phyloP scores from a whole-genome alignment of 805 yeast genomes.

The Naumovozyma castellii region DNA sequence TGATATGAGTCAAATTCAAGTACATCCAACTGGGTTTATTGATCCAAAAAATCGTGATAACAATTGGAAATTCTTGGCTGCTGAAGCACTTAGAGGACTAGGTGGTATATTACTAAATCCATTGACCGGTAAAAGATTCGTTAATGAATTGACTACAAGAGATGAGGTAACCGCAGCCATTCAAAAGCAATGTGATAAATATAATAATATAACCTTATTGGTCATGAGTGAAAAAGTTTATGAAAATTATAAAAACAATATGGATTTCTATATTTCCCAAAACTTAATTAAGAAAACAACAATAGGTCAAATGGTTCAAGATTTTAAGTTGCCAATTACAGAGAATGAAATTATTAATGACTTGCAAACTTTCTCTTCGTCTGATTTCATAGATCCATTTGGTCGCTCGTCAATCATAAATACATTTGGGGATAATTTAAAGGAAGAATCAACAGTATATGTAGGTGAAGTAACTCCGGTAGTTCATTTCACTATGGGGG shows the following conservation, averaged over 20 bases:
- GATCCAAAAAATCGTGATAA: slow-evolving; percentile 33
- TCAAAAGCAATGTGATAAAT: slow-evolving; percentile 22
- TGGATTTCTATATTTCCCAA: slow-evolving; percentile 41
- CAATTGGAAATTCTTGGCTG: slow-evolving; percentile 50
- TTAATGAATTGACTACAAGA: slow-evolving; percentile 45
- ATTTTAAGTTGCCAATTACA: slow-evolving; percentile 13
- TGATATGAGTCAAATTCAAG: slow-evolving; percentile 53
- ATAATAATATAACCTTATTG: slow-evolving; percentile 28
- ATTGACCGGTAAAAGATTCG: slow-evolving; percentile 38
- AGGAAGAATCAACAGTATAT: slow-evolving; percentile 27
- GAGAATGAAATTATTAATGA: slow-evolving; percentile 18
- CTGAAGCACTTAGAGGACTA: slow-evolving; percentile 49
- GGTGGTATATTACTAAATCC: slow-evolving; percentile 48
- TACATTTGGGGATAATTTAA: slow-evolving; percentile 19
- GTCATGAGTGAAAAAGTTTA: slow-evolving; percentile 38
- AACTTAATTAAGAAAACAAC: slow-evolving; percentile 29
- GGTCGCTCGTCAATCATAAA: slow-evolving; percentile 31
- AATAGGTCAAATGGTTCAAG: slow-evolving; percentile 24
- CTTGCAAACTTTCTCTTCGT: slow-evolving; percentile 16
- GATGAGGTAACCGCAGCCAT: slow-evolving; percentile 43
- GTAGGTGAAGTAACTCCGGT: slow-evolving; percentile 52
- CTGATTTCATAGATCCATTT: slow-evolving; percentile 26
- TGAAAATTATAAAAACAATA: slow-evolving; percentile 37
- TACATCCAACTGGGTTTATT: slow-evolving; percentile 56
- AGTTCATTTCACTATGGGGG: slow-evolving; percentile 62